phyloP scores from a whole-genome alignment of 306 rosid species.

The Lotus japonicus region DNA sequence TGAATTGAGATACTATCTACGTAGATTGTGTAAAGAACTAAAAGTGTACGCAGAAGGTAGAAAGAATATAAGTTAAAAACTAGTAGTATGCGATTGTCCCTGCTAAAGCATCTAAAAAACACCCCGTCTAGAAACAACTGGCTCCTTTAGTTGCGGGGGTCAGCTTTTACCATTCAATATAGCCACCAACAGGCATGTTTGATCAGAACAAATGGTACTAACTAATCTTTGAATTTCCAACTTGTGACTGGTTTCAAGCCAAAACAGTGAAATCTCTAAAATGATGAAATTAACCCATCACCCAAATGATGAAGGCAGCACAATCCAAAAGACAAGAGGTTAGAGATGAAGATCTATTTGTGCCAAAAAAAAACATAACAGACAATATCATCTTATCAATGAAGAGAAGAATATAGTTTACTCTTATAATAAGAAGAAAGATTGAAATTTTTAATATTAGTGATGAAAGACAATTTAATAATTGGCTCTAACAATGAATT shows the following conservation, averaged over 20 bases:
- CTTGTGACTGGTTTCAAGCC: background rate
- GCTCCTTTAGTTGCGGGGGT: background rate
- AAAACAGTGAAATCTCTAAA: background rate
- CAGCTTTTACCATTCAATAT: background rate
- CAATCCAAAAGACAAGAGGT: background rate
- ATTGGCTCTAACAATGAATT: too few species aligned
- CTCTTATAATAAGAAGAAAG: too few species aligned
- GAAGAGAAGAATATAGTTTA: too few species aligned
- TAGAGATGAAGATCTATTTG: background rate
- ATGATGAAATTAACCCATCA: background rate
- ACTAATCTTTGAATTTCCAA: background rate
- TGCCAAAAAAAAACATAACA: background rate
- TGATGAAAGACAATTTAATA: too few species aligned
- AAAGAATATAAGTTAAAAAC: background rate
- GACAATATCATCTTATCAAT: too few species aligned
- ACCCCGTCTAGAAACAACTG: background rate
- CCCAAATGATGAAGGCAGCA: background rate
- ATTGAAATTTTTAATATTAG: too few species aligned
- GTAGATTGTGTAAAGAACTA: background rate
- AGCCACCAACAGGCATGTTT: background rate
- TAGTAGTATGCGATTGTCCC: background rate
- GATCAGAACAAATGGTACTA: background rate
- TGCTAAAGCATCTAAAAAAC: background rate
- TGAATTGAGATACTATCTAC: background rate
- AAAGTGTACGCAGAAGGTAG: slow-evolving; percentile 2